Conservation (phyloP, 495 filamentous ascomycete species). For the Penicillium samsonianum region DNA sequence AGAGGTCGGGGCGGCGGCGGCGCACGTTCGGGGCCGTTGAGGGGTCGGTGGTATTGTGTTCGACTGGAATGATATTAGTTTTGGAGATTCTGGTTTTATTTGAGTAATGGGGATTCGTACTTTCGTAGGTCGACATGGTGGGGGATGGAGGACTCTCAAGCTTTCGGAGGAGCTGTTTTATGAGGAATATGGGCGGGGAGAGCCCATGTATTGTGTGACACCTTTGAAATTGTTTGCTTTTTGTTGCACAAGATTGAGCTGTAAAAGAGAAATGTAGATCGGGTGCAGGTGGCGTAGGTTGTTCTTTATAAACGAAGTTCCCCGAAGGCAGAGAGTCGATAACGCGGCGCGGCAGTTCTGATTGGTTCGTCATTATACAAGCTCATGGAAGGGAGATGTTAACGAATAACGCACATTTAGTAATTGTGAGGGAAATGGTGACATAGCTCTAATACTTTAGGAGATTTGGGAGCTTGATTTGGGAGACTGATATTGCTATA, state of each 20-base stretch:
- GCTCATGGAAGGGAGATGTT: not conserved
- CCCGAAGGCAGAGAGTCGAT: conserved; percentile 29
- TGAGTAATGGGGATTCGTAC: conserved; percentile 28
- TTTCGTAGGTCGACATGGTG: conserved; percentile 60
- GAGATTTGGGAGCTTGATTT: not conserved
- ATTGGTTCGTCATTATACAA: conserved; percentile 1
- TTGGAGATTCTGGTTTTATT: not conserved
- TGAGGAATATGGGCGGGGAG: conserved; percentile 16
- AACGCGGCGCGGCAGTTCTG: conserved; percentile 27
- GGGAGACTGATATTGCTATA: not conserved
- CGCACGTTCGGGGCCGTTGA: conserved; percentile 34
- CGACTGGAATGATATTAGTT: conserved; percentile 55
- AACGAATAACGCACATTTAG: not conserved
- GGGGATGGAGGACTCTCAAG: conserved; percentile 8
- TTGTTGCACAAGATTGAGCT: conserved; percentile 6
- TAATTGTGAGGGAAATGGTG: not conserved
- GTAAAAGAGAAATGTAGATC: not conserved
- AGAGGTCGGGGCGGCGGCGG: conserved; percentile 75
- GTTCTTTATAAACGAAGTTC: not conserved
- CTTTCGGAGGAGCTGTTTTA: conserved; percentile 6
- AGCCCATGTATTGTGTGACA: conserved; percentile 23
- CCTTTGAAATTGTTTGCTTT: conserved; percentile 8
- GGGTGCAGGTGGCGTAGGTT: not conserved
- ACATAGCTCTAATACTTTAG: too few relatives aligned
- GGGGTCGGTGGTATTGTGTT: conserved; percentile 68